Evolutionary conservation across 176 grass and related monocot species (phyloP).

Genomic region (Zoysia pacifica): DNA sequence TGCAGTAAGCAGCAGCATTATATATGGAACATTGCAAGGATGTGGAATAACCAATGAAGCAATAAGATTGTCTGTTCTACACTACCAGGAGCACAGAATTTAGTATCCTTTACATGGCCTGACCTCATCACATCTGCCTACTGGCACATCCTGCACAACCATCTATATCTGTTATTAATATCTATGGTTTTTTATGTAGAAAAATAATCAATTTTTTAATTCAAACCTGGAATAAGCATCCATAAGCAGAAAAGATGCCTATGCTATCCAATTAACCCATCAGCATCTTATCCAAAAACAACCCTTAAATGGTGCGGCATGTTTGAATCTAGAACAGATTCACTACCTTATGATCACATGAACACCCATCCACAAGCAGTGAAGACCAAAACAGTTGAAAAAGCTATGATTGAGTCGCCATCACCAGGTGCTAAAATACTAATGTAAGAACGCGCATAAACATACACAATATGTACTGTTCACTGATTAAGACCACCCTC

Average conservation of each 20-base stretch:
- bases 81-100: not conserved
- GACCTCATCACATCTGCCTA: not conserved
- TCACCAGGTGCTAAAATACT: not conserved
- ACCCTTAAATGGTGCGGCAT: not conserved
- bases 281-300: not conserved
- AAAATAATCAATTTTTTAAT: not conserved
- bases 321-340: not conserved
- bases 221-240: not conserved
- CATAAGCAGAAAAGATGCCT: not conserved
- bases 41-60: not conserved
- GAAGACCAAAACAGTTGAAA: not conserved
- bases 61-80: not conserved
- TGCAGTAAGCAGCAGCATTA: not conserved
- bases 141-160: not conserved
- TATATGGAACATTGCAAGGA: not conserved
- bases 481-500: slow-evolving; percentile 30
- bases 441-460: not conserved
- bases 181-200: not conserved
- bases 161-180: not conserved
- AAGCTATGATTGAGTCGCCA: not conserved
- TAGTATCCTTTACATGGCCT: not conserved
- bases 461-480: not conserved
- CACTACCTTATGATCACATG: not conserved
- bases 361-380: not conserved
- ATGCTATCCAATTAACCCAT: not conserved